These are phyloP conservation scores for Cucurbitaria berberidis DNA, from an alignment of 2,329 filamentous ascomycete genomes.

Conservation along the genomic window DNA sequence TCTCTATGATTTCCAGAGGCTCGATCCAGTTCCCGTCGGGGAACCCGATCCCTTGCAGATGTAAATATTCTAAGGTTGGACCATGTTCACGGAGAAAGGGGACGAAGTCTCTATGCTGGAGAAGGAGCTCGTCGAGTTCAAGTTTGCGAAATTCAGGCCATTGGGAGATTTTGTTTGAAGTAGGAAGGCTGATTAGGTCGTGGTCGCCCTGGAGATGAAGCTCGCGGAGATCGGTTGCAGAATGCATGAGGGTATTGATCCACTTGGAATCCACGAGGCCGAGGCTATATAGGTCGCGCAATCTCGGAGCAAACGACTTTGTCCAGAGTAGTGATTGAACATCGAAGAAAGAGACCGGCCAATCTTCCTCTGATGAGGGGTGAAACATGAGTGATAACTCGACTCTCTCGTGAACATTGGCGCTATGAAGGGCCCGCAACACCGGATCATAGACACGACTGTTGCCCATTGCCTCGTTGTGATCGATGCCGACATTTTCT, in stretches of 20 bases:
- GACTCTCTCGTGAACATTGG: not conserved
- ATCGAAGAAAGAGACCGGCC: not conserved
- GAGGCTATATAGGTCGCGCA: not conserved
- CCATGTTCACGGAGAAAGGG: not conserved
- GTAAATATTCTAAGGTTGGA: not conserved
- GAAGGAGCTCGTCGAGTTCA: not conserved
- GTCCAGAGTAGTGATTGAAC: not conserved
- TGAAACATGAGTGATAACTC: not conserved
- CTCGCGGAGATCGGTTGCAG: not conserved
- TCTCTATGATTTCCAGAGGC: not conserved
- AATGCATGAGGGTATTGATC: not conserved
- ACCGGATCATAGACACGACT: not conserved
- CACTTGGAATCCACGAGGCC: not conserved
- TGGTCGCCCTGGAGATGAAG: not conserved
- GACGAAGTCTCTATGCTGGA: not conserved
- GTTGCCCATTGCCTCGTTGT: not conserved
- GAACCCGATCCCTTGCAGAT: not conserved
- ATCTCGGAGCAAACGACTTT: not conserved
- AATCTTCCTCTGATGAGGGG: not conserved
- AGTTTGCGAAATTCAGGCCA: not conserved
- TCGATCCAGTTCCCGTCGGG: not conserved
- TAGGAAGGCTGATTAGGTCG: not conserved
- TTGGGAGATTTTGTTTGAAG: not conserved
- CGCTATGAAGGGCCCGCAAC: not conserved
- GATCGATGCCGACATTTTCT: not conserved